Evolutionary conservation across 176 grass and related monocot genomes (phyloP).

Genomic region (Zizania latifolia): DNA sequence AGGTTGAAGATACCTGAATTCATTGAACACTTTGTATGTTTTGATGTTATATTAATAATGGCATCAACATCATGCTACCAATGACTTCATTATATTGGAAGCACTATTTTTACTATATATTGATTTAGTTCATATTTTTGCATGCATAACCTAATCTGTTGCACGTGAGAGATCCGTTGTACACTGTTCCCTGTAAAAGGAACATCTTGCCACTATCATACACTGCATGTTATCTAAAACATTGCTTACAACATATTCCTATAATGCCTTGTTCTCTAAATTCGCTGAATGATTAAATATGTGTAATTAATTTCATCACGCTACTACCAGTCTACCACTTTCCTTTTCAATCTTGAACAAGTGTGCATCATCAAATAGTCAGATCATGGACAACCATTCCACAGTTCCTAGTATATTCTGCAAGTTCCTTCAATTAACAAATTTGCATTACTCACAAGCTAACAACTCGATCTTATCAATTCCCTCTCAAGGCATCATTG

Average conservation of each 20-base stretch:
- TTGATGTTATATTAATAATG: background rate
- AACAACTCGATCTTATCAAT: background rate
- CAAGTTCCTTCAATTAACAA: background rate
- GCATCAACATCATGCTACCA: no score
- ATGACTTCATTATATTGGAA: background rate
- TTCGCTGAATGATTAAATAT: background rate
- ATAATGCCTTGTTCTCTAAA: background rate
- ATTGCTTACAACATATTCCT: background rate
- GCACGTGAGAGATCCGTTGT: background rate
- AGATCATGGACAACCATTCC: background rate
- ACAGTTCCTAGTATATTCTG: no score
- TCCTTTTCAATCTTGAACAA: background rate
- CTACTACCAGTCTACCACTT: background rate
- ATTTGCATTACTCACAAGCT: background rate
- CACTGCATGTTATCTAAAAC: background rate
- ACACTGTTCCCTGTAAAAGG: background rate
- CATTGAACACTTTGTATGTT: no score
- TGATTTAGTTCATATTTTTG: background rate
- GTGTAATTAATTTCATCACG: background rate
- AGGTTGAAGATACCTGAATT: no score
- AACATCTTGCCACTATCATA: background rate
- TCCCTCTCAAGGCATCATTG: background rate
- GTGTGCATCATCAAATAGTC: background rate
- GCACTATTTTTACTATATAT: background rate
- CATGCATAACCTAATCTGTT: background rate